Conservation (phyloP, 305 asterid species). For the Solanum hybrid region DNA sequence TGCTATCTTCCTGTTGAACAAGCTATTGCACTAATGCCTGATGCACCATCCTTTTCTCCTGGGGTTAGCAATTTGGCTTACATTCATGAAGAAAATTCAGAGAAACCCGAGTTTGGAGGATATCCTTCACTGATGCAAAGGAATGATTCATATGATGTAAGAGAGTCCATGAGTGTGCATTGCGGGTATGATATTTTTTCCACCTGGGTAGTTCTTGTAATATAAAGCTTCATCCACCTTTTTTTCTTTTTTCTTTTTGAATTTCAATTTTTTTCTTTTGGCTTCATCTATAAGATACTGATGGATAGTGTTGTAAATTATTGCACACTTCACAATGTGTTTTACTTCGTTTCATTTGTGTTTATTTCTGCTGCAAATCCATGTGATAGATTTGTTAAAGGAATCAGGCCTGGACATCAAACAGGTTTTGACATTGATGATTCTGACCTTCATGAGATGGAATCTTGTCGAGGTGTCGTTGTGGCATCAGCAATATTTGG, state of each 20-base stretch:
- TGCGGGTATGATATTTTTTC: constrained; percentile 55
- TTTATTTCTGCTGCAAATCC: background rate
- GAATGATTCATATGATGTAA: constrained; percentile 58
- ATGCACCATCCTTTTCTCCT: constrained; percentile 49
- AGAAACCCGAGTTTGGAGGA: constrained; percentile 55
- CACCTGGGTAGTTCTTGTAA: background rate
- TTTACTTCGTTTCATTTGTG: background rate
- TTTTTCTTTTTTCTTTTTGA: no score
- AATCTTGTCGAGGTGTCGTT: constrained; percentile 62
- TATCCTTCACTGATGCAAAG: constrained; percentile 56
- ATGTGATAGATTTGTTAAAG: constrained; percentile 58
- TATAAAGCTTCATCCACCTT: background rate
- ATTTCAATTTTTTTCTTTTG: background rate
- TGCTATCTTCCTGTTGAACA: constrained; percentile 61
- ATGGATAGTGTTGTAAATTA: background rate
- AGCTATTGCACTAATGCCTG: constrained; percentile 43
- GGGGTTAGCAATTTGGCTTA: constrained; percentile 37
- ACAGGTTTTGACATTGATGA: constrained; percentile 81
- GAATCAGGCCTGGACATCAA: constrained; percentile 59
- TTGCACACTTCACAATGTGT: background rate
- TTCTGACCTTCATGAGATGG: constrained; percentile 72
- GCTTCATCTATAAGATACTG: background rate
- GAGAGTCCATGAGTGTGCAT: constrained; percentile 71
- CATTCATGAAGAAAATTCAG: constrained; percentile 35
- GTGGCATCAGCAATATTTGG: constrained; percentile 93